Evolutionary conservation across 345 rosid species (phyloP).

Genomic region (Turritis glabra): DNA sequence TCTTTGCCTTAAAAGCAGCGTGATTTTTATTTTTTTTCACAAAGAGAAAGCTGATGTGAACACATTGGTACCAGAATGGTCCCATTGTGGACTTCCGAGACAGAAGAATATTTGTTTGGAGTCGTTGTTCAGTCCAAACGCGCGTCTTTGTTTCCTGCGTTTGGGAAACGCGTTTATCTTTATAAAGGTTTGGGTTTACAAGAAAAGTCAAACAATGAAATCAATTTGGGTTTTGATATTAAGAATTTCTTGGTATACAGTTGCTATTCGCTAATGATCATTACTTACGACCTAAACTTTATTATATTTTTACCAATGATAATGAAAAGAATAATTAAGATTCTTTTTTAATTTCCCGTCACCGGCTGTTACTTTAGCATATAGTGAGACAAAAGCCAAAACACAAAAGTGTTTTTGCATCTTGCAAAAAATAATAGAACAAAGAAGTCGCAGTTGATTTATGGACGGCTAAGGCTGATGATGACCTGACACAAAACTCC

Average conservation of each 20-base stretch:
- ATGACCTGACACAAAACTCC: conserved; percentile 27
- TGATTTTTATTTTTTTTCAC: not conserved
- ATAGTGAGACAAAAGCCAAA: conserved; percentile 17
- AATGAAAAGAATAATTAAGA: not conserved
- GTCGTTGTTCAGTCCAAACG: conserved; percentile 7
- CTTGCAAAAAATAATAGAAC: conserved; percentile 6
- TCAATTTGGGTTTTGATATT: not conserved
- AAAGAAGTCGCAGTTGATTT: conserved; percentile 37
- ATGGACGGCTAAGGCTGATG: conserved; percentile 33
- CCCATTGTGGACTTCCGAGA: not conserved
- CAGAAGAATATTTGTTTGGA: not conserved
- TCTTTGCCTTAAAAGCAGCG: conserved; percentile 21
- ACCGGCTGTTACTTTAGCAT: conserved; percentile 33
- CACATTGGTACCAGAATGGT: not conserved
- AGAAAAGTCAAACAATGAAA: conserved; percentile 18
- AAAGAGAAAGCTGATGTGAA: conserved; percentile 2
- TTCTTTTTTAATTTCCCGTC: conserved; percentile 3
- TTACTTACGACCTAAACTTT: conserved; percentile 32
- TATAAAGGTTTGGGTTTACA: not conserved
- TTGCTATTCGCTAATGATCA: conserved; percentile 24
- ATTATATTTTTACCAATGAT: not conserved
- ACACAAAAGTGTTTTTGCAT: conserved; percentile 13
- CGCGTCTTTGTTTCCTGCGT: too few relatives aligned
- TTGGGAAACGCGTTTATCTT: conserved; percentile 16
- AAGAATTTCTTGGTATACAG: not conserved